Base-by-base conservation (phyloP, 768 basidiomycete genomes). In the Leccinellum luteum region DNA sequence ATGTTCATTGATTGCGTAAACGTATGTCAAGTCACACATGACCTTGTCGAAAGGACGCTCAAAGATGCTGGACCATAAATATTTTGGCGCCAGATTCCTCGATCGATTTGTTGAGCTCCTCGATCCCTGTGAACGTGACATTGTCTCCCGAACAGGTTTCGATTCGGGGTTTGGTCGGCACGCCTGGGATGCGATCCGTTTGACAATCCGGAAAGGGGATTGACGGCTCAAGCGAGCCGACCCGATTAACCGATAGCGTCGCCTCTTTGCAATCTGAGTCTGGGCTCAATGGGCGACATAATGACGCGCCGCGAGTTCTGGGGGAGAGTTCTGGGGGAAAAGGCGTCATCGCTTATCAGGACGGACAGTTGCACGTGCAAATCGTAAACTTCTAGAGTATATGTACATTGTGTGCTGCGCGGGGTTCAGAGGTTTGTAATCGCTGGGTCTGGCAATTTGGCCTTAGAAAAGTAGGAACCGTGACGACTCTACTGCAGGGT, bases 181-280 rank as follows among this genome's bases (percentile, higher is more conserved):
- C 69, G 66, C 35, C 10, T 12, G 4, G 31, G 10, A 31, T 12
- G 10, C 4, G 31, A 30, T 30, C 9, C 1, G 30, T 30, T 30
- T 5, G 4, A 30, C 7, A 76, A 78, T 48, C 82, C 82, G 6
- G 81, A 80, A 19, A 82, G 72, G 2, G 81, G 81, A 58, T 83
- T 79, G 31, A 81, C 10, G 30, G 30, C 6, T 30, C 9, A 30
- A 30, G 9, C 75, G 62, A 79, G 74, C 4, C 25, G 67, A 54
- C 1, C 78, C 77, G n/a, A n/a, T n/a, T n/a, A 4, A 74, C 69
- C 4, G 74, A 68, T 14, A n/a, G 25, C 25, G 25, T 25, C 78
- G 78, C 60, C 68, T 73, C 60, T 73, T 60, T 8, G 81, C 79
- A 31, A 83, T 69, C 19, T 62, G 69, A 45, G 73, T 59, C 48